These are phyloP conservation scores for Aphanomyces euteiches DNA, from an alignment of 352 stramenopile species.

Conservation along the genomic window DNA sequence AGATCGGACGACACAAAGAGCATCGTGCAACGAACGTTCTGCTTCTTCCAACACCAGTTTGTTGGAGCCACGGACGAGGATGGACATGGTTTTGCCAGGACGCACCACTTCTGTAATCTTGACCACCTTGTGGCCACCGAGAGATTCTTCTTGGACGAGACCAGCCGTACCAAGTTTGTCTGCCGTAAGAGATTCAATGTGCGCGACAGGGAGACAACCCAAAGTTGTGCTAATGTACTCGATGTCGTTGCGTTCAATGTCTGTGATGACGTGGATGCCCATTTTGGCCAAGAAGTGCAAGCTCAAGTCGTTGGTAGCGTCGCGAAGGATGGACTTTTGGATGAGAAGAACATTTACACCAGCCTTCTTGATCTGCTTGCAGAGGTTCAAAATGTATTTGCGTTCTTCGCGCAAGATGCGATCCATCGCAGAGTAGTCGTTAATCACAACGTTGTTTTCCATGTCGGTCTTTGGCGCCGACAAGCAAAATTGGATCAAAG, in stretches of 20 bases:
- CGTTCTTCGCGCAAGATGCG: constrained; percentile 97
- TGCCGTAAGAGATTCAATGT: constrained; percentile 96
- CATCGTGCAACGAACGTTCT: constrained; percentile 98
- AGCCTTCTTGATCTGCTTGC: constrained; percentile 98
- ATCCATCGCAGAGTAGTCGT: constrained; percentile 99
- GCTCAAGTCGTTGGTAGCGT: constrained; percentile 99
- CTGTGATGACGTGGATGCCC: constrained; percentile 98
- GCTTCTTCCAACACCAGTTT: constrained; percentile 98
- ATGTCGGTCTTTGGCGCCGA: constrained; percentile 99
- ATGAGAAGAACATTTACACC: constrained; percentile 99
- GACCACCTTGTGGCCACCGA: constrained; percentile 96
- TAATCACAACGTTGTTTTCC: constrained; percentile 99
- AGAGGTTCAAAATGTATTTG: constrained; percentile 97
- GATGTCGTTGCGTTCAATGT: constrained; percentile 98
- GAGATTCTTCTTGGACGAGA: constrained; percentile 94
- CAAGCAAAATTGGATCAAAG: constrained; percentile 99
- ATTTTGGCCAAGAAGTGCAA: constrained; percentile 99
- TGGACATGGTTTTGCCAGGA: constrained; percentile 94
- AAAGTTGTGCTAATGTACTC: constrained; percentile 98
- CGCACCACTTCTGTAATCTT: constrained; percentile 98
- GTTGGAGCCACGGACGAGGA: constrained; percentile 98
- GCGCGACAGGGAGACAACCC: constrained; percentile 94
- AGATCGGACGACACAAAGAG: constrained; percentile 96
- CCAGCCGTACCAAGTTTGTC: constrained; percentile 96
- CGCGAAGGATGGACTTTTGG: constrained; percentile 99